Percentiles rank a stretch among this genome's conserved stretches.
Conservation (phyloP, 257 asterid genomes). For the Rauvolfia tetraphylla region DNA sequence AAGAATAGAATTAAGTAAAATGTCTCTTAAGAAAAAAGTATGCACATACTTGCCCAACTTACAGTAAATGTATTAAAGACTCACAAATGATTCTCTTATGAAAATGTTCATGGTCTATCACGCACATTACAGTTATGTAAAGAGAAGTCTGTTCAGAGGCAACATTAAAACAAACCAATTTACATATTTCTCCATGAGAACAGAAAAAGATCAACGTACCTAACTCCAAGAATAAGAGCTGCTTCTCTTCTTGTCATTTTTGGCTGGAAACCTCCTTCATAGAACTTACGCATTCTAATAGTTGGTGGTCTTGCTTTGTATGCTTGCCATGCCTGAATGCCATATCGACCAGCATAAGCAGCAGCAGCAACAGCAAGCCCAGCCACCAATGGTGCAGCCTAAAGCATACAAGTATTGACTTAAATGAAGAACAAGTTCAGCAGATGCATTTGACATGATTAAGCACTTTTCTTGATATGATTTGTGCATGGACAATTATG, state of each 20-base stretch:
- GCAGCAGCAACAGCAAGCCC: slow-evolving; percentile 76
- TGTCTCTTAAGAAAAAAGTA: not conserved
- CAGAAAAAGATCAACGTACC: slow-evolving; percentile 33
- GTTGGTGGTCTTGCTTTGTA: slow-evolving; percentile 83
- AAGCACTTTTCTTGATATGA: not conserved
- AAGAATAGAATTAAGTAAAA: no score
- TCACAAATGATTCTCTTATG: not conserved
- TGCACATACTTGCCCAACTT: not conserved
- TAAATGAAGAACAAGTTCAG: not conserved
- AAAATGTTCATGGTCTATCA: not conserved
- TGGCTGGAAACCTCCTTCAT: slow-evolving; percentile 90
- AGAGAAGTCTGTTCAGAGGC: not conserved
- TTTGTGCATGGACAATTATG: not conserved
- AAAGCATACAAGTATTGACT: slow-evolving; percentile 10
- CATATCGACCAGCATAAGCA: slow-evolving; percentile 72
- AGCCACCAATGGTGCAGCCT: slow-evolving; percentile 62
- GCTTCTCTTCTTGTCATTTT: slow-evolving; percentile 88
- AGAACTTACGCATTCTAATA: slow-evolving; percentile 70
- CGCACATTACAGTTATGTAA: not conserved
- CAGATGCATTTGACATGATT: not conserved
- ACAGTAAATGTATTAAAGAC: not conserved
- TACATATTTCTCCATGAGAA: not conserved
- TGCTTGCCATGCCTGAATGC: slow-evolving; percentile 84
- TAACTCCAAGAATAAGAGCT: slow-evolving; percentile 81
- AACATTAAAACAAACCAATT: slow-evolving; percentile 1